Percentiles rank a stretch among this genome's conserved stretches.
Evolutionary conservation across 441 rosid species (phyloP).

Genomic region (Erysimum cheiri): DNA sequence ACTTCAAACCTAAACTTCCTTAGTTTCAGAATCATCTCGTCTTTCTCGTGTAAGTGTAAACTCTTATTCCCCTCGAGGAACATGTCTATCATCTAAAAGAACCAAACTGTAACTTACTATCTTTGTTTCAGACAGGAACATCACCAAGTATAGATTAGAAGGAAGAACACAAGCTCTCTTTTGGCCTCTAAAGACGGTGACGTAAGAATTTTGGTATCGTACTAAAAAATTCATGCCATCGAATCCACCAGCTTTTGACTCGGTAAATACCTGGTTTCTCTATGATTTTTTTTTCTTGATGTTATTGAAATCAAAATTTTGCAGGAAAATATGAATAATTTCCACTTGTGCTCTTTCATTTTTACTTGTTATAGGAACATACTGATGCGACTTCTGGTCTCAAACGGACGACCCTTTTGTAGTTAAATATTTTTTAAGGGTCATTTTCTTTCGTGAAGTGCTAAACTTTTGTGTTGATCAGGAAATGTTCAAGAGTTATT

Average conservation of each 20-base stretch:
- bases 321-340: not conserved
- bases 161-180: conserved; percentile 20
- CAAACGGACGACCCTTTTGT: conserved; percentile 25
- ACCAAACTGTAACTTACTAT: not conserved
- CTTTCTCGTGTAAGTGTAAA: conserved; percentile 36
- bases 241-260: conserved; percentile 24
- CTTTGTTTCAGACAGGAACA: conserved; percentile 30
- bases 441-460: not conserved
- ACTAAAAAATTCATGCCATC: conserved; percentile 9
- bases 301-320: not conserved
- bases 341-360: not conserved
- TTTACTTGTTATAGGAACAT: conserved; percentile 15
- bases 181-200: conserved; percentile 1
- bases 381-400: conserved; percentile 30
- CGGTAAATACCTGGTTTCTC: conserved; percentile 23
- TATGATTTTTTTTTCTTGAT: not conserved
- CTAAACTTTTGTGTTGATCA: not conserved
- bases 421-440: not conserved
- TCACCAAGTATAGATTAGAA: conserved; percentile 9
- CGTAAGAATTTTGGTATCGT: conserved; percentile 10
- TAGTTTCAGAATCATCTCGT: conserved; percentile 23
- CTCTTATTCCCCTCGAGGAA: conserved; percentile 14
- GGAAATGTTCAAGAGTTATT: conserved; percentile 3
- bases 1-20: conserved; percentile 57
- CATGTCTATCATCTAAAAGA: conserved; percentile 13